phyloP scores from a whole-genome alignment of 257 asterid species.

The Catharanthus roseus region DNA sequence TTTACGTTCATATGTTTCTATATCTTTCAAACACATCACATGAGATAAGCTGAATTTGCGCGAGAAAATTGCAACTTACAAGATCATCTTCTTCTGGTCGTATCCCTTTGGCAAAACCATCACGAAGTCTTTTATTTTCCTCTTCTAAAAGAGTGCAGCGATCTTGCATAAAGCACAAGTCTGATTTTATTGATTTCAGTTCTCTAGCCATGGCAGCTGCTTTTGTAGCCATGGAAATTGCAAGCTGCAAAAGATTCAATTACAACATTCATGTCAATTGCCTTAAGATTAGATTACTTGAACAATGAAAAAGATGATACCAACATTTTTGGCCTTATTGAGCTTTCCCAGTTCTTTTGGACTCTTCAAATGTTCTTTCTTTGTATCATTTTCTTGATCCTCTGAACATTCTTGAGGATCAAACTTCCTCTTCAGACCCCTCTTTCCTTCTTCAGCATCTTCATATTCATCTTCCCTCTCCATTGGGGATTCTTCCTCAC shows the following conservation, averaged over 20 bases:
- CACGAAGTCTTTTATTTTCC: slow-evolving; percentile 75
- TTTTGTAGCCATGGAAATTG: slow-evolving; percentile 87
- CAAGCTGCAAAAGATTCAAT: slow-evolving; percentile 41
- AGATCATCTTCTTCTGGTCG: slow-evolving; percentile 88
- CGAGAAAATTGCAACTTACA: slow-evolving; percentile 32
- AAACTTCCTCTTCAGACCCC: slow-evolving; percentile 69
- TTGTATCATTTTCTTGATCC: slow-evolving; percentile 26
- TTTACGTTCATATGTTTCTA: too few species aligned
- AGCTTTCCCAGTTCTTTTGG: slow-evolving; percentile 45
- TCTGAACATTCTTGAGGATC: slow-evolving; percentile 39
- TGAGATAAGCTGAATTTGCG: too few species aligned
- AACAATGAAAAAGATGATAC: slow-evolving; percentile 13
- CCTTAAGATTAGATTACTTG: too few species aligned
- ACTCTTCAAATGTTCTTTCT: slow-evolving; percentile 24
- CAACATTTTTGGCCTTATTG: slow-evolving; percentile 79
- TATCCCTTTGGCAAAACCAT: slow-evolving; percentile 43
- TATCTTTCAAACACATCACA: too few species aligned
- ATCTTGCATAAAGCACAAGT: slow-evolving; percentile 70
- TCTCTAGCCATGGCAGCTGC: slow-evolving; percentile 77
- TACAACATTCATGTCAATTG: too few species aligned
- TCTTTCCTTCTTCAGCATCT: slow-evolving; percentile 27
- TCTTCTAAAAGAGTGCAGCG: slow-evolving; percentile 71
- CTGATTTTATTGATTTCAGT: slow-evolving; percentile 65
- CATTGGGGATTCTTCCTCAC: slow-evolving; percentile 24
- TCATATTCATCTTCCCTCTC: slow-evolving; percentile 23